Base-by-base conservation (phyloP, 768 basidiomycete genomes). In the Leccinum broughii region DNA sequence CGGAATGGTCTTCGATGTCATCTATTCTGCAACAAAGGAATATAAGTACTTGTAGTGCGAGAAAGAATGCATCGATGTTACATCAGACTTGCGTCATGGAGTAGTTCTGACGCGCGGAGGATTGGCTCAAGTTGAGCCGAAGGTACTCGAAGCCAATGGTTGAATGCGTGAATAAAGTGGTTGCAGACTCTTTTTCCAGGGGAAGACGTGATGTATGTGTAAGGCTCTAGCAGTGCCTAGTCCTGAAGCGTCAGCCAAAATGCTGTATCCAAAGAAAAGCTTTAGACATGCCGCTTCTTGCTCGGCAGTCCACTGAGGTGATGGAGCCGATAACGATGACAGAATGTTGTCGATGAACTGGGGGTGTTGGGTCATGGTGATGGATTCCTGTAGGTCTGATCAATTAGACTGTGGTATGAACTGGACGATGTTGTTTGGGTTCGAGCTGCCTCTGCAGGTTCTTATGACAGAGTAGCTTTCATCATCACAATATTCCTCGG, bases 51-150 rank as follows among this genome's bases (percentile, higher is more conserved):
- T 7, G 62, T 49, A 39, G 30, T 28, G 14, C 15, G 24, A 28
- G 28, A 1, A 9, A 35, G 39, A 37, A 13, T 41, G 20, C 49
- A 56, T 6, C 15, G n/a, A 2, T 72, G 83, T 69, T 67, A 95
- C 95, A 98, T 79, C 32, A 99, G 80, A 72, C 92, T 94, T 7
- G 95, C 95, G 56, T 88, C 93, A 70, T 99, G 96, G 28, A 99
- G 80, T 87, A 95, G 93, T 68, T 86, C 86, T 46, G 98, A 89
- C 35, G 97, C 83, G 62, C 83, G 83, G n/a, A 86, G 80, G 61
- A 99, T 94, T 39, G 88, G 76, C 24, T 77, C 75, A 9, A 97
- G 81, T 70, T 89, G 88, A 26, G 84, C 83, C 26, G 78, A 66
- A 0, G 92, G 90, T 1, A 98, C 94, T 17, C 87, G 72, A n/a